Evolutionary conservation across 208 protist genomes (phyloP).

Genomic region (Acanthamoeba royreba): DNA sequence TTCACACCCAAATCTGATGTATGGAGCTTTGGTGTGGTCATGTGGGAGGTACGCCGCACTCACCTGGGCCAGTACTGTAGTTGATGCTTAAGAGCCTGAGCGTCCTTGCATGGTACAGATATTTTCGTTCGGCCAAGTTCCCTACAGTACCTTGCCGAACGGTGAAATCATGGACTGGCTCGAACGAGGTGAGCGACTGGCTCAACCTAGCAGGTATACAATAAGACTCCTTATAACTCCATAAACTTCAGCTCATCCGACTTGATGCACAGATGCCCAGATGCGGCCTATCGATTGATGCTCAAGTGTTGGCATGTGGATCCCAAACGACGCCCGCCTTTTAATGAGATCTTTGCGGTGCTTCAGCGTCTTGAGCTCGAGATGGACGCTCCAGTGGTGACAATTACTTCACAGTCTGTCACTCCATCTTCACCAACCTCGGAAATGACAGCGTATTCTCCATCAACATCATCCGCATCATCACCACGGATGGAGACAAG

Average conservation of each 20-base stretch:
- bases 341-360: neutral
- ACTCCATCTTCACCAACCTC: neutral
- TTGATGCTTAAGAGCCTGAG: neutral
- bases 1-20: neutral
- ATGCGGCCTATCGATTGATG: neutral
- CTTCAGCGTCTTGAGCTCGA: neutral
- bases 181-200: neutral
- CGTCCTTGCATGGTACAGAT: neutral
- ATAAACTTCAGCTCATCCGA: neutral
- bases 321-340: neutral
- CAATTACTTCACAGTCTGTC: neutral
- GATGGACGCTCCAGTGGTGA: neutral
- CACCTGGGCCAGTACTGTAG: too few species aligned
- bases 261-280: neutral
- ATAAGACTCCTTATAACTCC: neutral
- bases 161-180: neutral
- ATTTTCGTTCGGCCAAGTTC: neutral
- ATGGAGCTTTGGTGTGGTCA: neutral
- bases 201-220: neutral
- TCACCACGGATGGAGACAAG: too few species aligned
- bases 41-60: slow-evolving; percentile 49
- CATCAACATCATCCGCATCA: too few species aligned
- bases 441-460: too few species aligned
- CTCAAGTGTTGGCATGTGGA: neutral
- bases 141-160: neutral